Percentiles rank a stretch among this genome's conserved stretches.
phyloP scores from a whole-genome alignment of 495 filamentous ascomycete species.

The Annulohypoxylon bovei region DNA sequence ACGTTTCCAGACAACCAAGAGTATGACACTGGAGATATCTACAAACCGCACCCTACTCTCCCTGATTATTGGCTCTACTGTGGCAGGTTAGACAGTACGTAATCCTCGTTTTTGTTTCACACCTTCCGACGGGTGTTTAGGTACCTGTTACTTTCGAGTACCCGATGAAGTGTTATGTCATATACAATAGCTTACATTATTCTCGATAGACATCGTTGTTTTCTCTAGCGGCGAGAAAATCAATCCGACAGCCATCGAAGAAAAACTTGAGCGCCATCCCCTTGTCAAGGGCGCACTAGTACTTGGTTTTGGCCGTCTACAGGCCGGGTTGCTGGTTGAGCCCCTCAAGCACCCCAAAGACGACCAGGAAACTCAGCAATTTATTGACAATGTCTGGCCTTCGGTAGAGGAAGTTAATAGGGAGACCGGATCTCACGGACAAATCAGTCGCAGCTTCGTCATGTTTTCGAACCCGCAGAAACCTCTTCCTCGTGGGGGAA shows the following conservation, averaged over 20 bases:
- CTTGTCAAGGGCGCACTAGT: conserved; percentile 66
- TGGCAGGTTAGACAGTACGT: conserved; percentile 57
- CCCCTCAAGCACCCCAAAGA: not conserved
- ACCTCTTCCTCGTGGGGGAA: conserved; percentile 21
- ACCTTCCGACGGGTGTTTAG: too few species aligned
- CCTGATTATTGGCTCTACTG: conserved; percentile 60
- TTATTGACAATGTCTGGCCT: conserved; percentile 38
- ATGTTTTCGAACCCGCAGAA: conserved; percentile 13
- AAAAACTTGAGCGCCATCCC: conserved; percentile 59
- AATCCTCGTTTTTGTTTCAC: too few species aligned
- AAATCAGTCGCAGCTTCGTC: conserved; percentile 1
- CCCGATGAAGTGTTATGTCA: too few species aligned
- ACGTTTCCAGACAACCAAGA: conserved; percentile 62
- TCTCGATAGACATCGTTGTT: conserved; percentile 46
- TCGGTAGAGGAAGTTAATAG: conserved; percentile 30
- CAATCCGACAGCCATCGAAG: conserved; percentile 66
- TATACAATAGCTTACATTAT: too few species aligned
- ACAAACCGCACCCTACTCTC: conserved; percentile 58
- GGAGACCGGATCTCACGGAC: not conserved
- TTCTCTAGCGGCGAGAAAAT: conserved; percentile 65
- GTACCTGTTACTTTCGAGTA: too few species aligned
- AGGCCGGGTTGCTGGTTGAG: conserved; percentile 58
- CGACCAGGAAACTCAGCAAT: not conserved
- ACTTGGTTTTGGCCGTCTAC: conserved; percentile 59
- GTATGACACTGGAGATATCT: conserved; percentile 67